A percentile compares a stretch with the other conserved stretches of the same genome.
Evolutionary conservation across 1,139 yeast genomes (phyloP).

Genomic region (Geotrichum carabidarum): DNA sequence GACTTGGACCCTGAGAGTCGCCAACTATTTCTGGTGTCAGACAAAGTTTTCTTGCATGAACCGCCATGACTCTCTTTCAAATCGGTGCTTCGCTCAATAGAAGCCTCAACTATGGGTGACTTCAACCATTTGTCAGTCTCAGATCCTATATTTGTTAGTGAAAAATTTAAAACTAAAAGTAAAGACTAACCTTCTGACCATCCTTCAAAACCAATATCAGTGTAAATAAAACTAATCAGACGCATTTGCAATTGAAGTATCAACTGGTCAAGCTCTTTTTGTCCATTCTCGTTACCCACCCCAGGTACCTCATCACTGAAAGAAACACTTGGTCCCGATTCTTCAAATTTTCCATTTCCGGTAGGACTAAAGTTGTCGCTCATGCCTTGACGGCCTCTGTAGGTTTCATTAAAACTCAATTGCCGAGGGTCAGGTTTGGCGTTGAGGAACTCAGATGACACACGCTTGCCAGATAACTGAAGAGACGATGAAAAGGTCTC

Average conservation of each 20-base stretch:
- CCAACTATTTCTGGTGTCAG: constrained; percentile 8
- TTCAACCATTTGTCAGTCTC: constrained; percentile 35
- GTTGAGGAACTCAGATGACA: constrained; percentile 1
- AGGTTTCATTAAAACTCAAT: constrained; percentile 28
- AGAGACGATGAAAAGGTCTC: constrained; percentile 28
- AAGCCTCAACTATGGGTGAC: constrained; percentile 25
- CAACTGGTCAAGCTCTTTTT: constrained; percentile 25
- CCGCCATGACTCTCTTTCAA: neutral
- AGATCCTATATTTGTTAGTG: constrained; percentile 24
- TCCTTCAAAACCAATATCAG: constrained; percentile 31
- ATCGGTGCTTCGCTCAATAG: constrained; percentile 7
- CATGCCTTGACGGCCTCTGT: neutral
- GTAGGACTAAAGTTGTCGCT: neutral
- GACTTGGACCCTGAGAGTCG: constrained; percentile 1
- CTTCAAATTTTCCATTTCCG: neutral
- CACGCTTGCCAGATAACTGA: constrained; percentile 12
- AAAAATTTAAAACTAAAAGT: neutral
- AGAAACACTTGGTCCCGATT: neutral
- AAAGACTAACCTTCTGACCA: constrained; percentile 29
- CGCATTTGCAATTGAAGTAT: constrained; percentile 31
- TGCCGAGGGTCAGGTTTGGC: neutral
- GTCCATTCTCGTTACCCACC: constrained; percentile 14
- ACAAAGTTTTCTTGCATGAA: neutral
- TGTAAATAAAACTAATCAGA: constrained; percentile 30
- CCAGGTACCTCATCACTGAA: constrained; percentile 10